Evolutionary conservation across 2,329 filamentous ascomycete species (phyloP), one percentile per base, ranked within the genome.

Genomic region (Immersiporthe knoxdaviesiana): DNA sequence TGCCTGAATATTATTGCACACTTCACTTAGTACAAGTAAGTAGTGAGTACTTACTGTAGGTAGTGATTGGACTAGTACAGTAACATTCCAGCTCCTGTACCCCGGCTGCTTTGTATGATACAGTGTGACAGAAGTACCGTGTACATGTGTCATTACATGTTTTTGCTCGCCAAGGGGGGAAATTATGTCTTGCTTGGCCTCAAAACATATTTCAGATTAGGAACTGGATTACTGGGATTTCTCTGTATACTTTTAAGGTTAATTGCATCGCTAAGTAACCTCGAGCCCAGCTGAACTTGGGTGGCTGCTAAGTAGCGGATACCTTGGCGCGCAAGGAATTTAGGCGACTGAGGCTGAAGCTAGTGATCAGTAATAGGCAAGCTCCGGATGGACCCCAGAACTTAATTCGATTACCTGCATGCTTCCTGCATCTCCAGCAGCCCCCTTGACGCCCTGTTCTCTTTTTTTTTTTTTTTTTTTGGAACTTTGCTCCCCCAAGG

Each of bases 321-420:
- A 62, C 59, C 21, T 44, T 44, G 59, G 35, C 59, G n/a, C 12
- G n/a, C 35, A 11, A 24, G 37, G 59, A 62, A 44, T 44, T 44
- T 61, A 37, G 27, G 44, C 35, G 12, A 44, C 16, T 35, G 59
- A 41, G 59, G 59, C 59, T 62, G 37, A 62, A 37, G 59, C 59
- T 62, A 59, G 56, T 32, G 32, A 59, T 59, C 56, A 59, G 11
- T 59, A 56, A 56, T 30, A 56, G 52, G 52, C 32, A 59, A 37
- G 56, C 56, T n/a, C 56, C 32, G 30, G 30, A 59, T n/a, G 32
- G 18, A 37, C 32, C 32, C 56, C 56, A 37, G 56, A 59, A 35
- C 24, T 59, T 59, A 35, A 37, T 59, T 59, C 32, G 18, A 59
- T 35, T 37, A 24, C 56, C 56, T 59, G 56, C 56, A 59, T 59